Percentiles rank a stretch among this genome's conserved stretches.
Evolutionary conservation across 305 asterid genomes (phyloP).

Genomic region (Andrographis paniculata): DNA sequence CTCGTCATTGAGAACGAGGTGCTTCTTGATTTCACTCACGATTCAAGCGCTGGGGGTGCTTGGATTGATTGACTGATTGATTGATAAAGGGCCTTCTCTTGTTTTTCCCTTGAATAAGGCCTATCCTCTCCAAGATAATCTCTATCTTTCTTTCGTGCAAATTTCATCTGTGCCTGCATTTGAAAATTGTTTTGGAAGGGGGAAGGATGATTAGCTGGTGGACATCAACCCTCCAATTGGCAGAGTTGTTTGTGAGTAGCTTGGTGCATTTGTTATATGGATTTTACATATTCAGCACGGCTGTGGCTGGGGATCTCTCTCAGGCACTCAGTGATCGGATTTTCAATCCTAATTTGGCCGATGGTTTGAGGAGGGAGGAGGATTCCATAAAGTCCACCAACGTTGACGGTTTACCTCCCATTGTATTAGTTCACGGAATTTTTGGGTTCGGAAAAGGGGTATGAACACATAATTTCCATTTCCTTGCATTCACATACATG

Average conservation of each 20-base stretch:
- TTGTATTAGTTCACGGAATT: slow-evolving; percentile 89
- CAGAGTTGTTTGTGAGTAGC: slow-evolving; percentile 63
- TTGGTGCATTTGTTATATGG: slow-evolving; percentile 81
- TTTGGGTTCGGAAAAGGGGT: slow-evolving; percentile 99
- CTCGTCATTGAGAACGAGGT: not conserved
- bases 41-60: no score
- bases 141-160: not conserved
- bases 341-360: slow-evolving; percentile 51
- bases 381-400: slow-evolving; percentile 18
- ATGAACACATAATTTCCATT: slow-evolving; percentile 6
- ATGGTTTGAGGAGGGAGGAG: slow-evolving; percentile 32
- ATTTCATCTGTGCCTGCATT: not conserved
- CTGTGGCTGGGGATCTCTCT: slow-evolving; percentile 80
- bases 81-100: not conserved
- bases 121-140: no score
- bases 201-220: slow-evolving; percentile 67
- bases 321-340: slow-evolving; percentile 53
- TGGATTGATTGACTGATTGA: no score
- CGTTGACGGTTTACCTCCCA: slow-evolving; percentile 73
- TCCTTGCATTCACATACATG: not conserved
- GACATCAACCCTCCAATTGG: slow-evolving; percentile 53
- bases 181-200: not conserved
- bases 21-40: not conserved
- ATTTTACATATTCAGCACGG: slow-evolving; percentile 83
- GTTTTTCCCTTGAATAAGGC: not conserved